These are phyloP conservation scores for Rhizopus arrhizus DNA, from an alignment of 371 early-diverging fungal species.

Conservation along the genomic window DNA sequence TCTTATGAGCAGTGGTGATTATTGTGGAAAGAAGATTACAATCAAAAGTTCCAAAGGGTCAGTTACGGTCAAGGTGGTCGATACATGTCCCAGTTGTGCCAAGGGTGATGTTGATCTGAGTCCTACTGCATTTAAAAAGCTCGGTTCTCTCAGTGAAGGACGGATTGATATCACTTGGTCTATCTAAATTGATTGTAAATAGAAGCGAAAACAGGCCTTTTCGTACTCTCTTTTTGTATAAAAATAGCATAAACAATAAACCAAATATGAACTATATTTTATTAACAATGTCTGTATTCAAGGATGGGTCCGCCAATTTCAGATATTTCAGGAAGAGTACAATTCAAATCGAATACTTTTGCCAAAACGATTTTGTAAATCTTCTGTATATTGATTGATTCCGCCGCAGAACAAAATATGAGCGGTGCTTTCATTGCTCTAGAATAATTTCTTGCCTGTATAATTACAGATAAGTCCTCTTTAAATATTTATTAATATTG, in stretches of 20 bases:
- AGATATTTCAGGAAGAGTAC: constrained; percentile 88
- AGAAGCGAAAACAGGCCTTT: background rate
- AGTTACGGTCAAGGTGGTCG: constrained; percentile 31
- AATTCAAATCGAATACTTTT: constrained; percentile 92
- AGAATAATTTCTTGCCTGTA: constrained; percentile 83
- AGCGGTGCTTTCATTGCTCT: constrained; percentile 94
- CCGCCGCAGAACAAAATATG: constrained; percentile 92
- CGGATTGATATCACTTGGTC: constrained; percentile 49
- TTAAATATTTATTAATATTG: background rate
- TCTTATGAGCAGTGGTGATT: constrained; percentile 16
- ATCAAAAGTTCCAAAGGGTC: background rate
- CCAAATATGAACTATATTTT: constrained; percentile 7
- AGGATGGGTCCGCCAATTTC: constrained; percentile 92
- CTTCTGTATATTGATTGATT: constrained; percentile 94
- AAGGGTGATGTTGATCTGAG: constrained; percentile 41
- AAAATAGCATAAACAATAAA: background rate
- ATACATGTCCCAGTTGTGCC: constrained; percentile 52
- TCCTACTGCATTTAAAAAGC: constrained; percentile 48
- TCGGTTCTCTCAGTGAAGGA: constrained; percentile 41
- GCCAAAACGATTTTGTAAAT: constrained; percentile 95
- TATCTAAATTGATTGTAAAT: constrained; percentile 5
- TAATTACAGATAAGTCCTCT: background rate
- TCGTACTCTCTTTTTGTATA: no score
- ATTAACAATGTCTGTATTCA: constrained; percentile 63
- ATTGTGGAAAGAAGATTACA: constrained; percentile 34